Percentiles rank a stretch among this genome's conserved stretches.
Conservation (phyloP, 2,329 filamentous ascomycete genomes). For the Aspergillus floridensis region DNA sequence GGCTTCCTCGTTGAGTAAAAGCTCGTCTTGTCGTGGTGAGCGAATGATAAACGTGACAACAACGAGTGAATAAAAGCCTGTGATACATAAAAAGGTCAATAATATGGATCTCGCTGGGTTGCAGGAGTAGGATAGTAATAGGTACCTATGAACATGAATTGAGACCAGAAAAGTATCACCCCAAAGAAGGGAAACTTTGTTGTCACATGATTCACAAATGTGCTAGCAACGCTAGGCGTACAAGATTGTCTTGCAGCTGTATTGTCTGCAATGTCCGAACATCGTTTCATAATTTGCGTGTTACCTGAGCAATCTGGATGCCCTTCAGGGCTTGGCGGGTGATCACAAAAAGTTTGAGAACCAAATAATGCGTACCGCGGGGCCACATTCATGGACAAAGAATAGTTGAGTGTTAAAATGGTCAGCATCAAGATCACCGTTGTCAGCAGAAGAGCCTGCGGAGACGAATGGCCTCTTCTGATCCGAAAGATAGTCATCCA, state of each 20-base stretch:
- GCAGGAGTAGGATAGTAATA: not conserved
- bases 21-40: constrained; percentile 72
- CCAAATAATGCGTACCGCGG: constrained; percentile 94
- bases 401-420: constrained; percentile 87
- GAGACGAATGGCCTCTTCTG: constrained; percentile 80
- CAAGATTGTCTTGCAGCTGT: constrained; percentile 75
- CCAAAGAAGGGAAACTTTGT: constrained; percentile 96
- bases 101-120: not conserved
- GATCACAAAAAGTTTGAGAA: constrained; percentile 88
- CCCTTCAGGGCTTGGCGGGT: constrained; percentile 60
- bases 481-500: constrained; percentile 95
- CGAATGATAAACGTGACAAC: constrained; percentile 77
- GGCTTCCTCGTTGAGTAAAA: constrained; percentile 80
- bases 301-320: constrained; percentile 70
- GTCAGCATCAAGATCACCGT: constrained; percentile 90
- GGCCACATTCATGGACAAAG: constrained; percentile 87
- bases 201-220: constrained; percentile 87
- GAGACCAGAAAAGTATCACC: constrained; percentile 89
- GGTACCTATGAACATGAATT: constrained; percentile 79
- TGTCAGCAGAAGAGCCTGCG: constrained; percentile 85
- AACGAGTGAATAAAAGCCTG: constrained; percentile 72
- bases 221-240: constrained; percentile 86
- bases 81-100: not conserved
- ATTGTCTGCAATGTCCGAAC: constrained; percentile 72
- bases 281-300: constrained; percentile 71